phyloP scores from a whole-genome alignment of 768 basidiomycete genomes.

The Suillus cothurnatus region DNA sequence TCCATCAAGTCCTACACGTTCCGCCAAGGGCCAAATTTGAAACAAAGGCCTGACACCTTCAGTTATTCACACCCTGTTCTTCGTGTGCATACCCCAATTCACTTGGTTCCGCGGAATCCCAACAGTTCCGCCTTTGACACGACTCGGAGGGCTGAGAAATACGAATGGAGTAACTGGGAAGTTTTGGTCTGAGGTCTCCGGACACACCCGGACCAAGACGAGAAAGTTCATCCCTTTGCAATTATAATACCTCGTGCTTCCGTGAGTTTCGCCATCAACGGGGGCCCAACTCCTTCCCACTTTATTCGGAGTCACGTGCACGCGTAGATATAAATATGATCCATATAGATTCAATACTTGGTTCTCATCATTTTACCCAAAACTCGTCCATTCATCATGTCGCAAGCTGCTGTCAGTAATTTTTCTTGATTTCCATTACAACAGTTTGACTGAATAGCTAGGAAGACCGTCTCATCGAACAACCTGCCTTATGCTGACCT shows the following conservation, averaged over 20 bases:
- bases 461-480: slow-evolving; percentile 45
- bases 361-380: slow-evolving; percentile 5
- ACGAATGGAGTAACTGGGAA: neutral
- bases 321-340: slow-evolving; percentile 21
- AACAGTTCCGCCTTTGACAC: neutral
- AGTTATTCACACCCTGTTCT: neutral
- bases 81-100: neutral
- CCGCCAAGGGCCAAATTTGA: neutral
- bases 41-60: neutral
- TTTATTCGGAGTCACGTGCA: slow-evolving; percentile 7
- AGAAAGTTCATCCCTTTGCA: slow-evolving; percentile 7
- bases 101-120: neutral
- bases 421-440: neutral
- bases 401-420: slow-evolving; percentile 39
- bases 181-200: neutral
- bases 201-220: neutral
- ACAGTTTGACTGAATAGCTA: slow-evolving; percentile 1
- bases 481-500: slow-evolving; percentile 51
- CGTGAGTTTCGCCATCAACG: slow-evolving; percentile 7
- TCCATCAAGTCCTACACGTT: neutral
- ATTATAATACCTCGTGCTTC: neutral
- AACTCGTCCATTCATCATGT: slow-evolving; percentile 31
- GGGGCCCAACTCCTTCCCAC: neutral
- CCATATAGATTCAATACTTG: neutral
- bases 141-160: neutral